Base-by-base conservation (phyloP, 2,329 filamentous ascomycete genomes). In the Cylindrodendrum hubeiense region DNA sequence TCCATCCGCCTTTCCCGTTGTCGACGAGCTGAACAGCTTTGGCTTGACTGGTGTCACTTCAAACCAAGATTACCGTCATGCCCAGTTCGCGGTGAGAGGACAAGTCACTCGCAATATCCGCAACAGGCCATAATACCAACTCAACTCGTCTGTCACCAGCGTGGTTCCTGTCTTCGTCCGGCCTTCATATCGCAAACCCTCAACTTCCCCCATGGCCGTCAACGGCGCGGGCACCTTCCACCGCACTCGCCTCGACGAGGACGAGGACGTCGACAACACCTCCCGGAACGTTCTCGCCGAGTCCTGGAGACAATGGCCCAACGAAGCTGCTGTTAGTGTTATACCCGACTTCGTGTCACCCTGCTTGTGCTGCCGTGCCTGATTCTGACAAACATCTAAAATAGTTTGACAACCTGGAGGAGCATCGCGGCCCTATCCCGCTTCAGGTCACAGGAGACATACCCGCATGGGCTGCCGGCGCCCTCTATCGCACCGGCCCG, bases 401-500 rank as follows among this genome's bases (percentile, higher is more conserved):
- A 17, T 8, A 93, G 90, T 94, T 94, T 72, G 87, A 93, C 61
- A 87, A 85, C 19, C 82, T 91, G 44, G 87, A 88, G 13, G 90
- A 94, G 71, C 86, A 93, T 68, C 85, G 85, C 4, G 85, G 86
- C 0, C 91, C 92, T 0, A 80, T 94, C 4, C 82, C 89, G 52
- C 84, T 95, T 13, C 72, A 75, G 0, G 84, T 95, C 5, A 83
- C 82, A 39, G 93, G 93, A 12, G 77, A 78, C 0, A 93, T 96
- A 54, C 93, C 93, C 1, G 63, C 82, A 1, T 95, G 92, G 83
- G 89, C 89, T 4, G 89, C 91, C 3, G 93, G 93, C 1, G 84
- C 87, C 2, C 83, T 96, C 1, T 95, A 91, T 77, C 87, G 93
- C 24, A 94, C 91, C 0, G 93, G 93, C 0, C 92, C 92, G 0